Evolutionary conservation across 768 basidiomycete species (phyloP), one percentile per base, ranked within the genome.

Genomic region (Astraeus odoratus): DNA sequence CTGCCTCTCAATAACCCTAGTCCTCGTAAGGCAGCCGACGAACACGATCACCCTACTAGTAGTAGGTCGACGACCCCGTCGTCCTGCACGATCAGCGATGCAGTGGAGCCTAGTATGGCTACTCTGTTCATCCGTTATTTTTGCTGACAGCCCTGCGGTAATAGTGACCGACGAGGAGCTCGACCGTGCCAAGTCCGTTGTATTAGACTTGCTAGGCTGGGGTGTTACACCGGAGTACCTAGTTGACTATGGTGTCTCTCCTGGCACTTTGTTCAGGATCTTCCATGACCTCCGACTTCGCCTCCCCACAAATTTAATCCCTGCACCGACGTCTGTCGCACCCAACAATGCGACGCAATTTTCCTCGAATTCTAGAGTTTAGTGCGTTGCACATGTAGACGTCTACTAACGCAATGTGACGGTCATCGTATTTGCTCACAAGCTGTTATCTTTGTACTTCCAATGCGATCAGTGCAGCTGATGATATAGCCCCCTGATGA

Each of bases 201-300:
- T 78, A n/a, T 67, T 77, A 23, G 76, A 77, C 54, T 64, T 78
- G n/a, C 62, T 78, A 6, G 74, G 77, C 10, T 76, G 75, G 74
- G 74, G 74, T 19, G 74, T 77, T 20, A 55, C 64, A 5, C 70
- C 74, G 1, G 72, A 76, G 57, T 72, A 75, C 51, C 65, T 76
- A 6, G 54, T 76, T 37, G 65, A 69, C 13, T 64, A 54, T 16
- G 74, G 74, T 5, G 60, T 78, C 24, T 72, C 73, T 20, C 53
- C 60, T 13, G 58, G 58, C 22, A 60, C 57, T 8, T 54, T 75
- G 25, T 64, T 63, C 46, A 61, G 57, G 43, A 67, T 72, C 7
- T 74, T 75, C 50, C 67, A 64, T 23, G 72, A 75, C 44, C 58
- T 75, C 47, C 59, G 60, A 40, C 60, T 70, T n/a, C 59, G 63